phyloP scores from a whole-genome alignment of 208 protist genomes.

The Angomonas ambiguus region DNA sequence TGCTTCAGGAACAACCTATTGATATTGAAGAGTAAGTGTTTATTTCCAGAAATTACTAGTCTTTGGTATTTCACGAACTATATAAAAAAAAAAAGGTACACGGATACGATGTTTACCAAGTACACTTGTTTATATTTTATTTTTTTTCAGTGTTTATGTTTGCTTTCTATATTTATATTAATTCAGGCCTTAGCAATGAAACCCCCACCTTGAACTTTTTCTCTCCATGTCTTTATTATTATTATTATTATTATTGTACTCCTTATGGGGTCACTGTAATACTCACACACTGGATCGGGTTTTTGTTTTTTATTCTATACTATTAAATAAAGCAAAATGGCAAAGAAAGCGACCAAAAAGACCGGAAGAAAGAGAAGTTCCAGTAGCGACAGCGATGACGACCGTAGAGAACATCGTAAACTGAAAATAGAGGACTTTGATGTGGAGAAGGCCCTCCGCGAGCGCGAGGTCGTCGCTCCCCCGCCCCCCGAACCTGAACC shows the following conservation, averaged over 20 bases:
- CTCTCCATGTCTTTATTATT: neutral
- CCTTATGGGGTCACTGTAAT: neutral
- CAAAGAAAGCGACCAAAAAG: slow-evolving; percentile 1
- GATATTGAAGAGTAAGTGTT: slow-evolving; percentile 80
- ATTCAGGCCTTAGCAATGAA: too few species aligned
- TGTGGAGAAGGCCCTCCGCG: slow-evolving; percentile 20
- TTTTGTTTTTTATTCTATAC: neutral
- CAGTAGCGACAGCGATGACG: neutral
- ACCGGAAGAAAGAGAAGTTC: neutral
- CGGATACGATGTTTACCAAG: too few species aligned
- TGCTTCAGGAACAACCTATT: slow-evolving; percentile 56
- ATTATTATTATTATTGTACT: neutral
- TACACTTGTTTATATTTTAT: too few species aligned
- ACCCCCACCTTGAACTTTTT: too few species aligned
- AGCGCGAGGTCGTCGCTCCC: neutral
- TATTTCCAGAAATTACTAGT: too few species aligned
- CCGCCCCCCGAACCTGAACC: neutral
- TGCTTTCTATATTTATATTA: too few species aligned
- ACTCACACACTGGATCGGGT: neutral
- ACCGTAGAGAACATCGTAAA: neutral
- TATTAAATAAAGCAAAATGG: neutral
- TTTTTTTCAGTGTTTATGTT: too few species aligned
- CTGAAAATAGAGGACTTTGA: slow-evolving; percentile 41
- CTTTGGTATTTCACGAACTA: too few species aligned
- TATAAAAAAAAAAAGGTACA: slow-evolving; percentile 5